Evolutionary conservation across 2,329 filamentous ascomycete species (phyloP).

Genomic region (Verticillium zaregamsianum): DNA sequence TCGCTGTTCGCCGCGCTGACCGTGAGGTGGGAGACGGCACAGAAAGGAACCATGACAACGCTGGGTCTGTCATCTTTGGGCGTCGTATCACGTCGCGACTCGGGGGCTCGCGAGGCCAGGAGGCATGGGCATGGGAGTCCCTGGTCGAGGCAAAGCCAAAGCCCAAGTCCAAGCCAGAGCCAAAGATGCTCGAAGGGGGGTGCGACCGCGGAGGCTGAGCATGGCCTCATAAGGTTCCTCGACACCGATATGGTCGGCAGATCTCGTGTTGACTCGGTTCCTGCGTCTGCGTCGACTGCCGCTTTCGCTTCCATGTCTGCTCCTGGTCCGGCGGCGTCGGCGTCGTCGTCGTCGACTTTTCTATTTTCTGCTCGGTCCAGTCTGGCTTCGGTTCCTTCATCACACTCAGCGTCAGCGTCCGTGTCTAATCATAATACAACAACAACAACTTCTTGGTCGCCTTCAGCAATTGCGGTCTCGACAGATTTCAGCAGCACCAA

Average conservation of each 20-base stretch:
- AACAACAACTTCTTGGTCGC: background rate
- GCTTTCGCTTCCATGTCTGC: background rate
- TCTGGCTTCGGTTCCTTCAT: background rate
- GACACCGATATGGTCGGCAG: slow-evolving; percentile 8
- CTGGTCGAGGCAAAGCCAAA: background rate
- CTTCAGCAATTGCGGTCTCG: background rate
- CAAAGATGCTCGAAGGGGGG: background rate
- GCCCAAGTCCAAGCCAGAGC: background rate
- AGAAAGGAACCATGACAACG: background rate
- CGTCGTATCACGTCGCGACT: background rate
- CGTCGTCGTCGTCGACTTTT: background rate
- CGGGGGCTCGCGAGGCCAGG: background rate
- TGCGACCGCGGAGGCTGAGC: slow-evolving; percentile 3
- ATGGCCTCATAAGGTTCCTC: slow-evolving; percentile 13
- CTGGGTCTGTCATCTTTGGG: background rate
- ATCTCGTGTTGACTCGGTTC: background rate
- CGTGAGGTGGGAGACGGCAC: background rate
- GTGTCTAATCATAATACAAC: background rate
- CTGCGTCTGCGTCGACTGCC: background rate
- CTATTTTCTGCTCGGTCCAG: background rate
- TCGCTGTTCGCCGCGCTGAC: background rate
- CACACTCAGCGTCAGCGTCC: background rate
- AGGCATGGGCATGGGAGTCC: background rate
- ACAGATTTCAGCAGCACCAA: background rate
- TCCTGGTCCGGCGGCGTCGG: background rate